A percentile compares a stretch with the other conserved stretches of the same genome.
Evolutionary conservation across 2,329 filamentous ascomycete species (phyloP).

Genomic region (Aureobasidium lini): DNA sequence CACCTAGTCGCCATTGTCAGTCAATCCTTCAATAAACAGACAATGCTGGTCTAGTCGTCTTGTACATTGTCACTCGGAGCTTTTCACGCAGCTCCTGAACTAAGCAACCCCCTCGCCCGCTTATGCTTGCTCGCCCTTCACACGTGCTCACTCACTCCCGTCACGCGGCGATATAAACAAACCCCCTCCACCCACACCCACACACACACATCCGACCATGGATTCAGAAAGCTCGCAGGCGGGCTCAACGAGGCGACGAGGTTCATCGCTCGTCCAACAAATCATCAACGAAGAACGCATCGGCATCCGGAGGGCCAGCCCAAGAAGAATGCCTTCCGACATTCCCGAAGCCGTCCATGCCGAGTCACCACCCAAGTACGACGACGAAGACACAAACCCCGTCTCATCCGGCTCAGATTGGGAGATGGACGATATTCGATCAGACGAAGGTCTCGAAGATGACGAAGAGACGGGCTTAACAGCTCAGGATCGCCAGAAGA

Average conservation of each 20-base stretch:
- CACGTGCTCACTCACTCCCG: slow-evolving; percentile 1
- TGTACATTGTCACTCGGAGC: not conserved
- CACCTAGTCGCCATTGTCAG: not conserved
- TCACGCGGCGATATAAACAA: not conserved
- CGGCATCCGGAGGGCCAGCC: slow-evolving; percentile 1
- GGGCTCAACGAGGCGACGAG: slow-evolving; percentile 6
- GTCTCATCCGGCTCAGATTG: slow-evolving; percentile 42
- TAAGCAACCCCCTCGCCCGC: not conserved
- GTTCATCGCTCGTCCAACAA: slow-evolving; percentile 7
- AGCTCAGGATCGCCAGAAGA: slow-evolving; percentile 60
- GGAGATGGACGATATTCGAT: slow-evolving; percentile 52
- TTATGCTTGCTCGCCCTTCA: not conserved
- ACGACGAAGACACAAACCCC: slow-evolving; percentile 24
- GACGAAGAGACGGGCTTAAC: slow-evolving; percentile 89
- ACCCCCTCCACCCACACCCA: not conserved
- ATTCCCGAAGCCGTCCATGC: slow-evolving; percentile 13
- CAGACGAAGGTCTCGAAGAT: slow-evolving; percentile 63
- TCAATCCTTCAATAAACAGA: not conserved
- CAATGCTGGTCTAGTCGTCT: not conserved
- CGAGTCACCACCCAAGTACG: slow-evolving; percentile 22
- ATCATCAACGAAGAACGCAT: slow-evolving; percentile 5
- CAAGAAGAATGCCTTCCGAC: slow-evolving; percentile 13
- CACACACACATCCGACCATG: not conserved
- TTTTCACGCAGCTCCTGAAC: not conserved
- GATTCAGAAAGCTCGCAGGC: slow-evolving; percentile 6